These are phyloP conservation scores for Moesziomyces parantarcticus DNA, from an alignment of 1,284 basidiomycete species.

Conservation along the genomic window DNA sequence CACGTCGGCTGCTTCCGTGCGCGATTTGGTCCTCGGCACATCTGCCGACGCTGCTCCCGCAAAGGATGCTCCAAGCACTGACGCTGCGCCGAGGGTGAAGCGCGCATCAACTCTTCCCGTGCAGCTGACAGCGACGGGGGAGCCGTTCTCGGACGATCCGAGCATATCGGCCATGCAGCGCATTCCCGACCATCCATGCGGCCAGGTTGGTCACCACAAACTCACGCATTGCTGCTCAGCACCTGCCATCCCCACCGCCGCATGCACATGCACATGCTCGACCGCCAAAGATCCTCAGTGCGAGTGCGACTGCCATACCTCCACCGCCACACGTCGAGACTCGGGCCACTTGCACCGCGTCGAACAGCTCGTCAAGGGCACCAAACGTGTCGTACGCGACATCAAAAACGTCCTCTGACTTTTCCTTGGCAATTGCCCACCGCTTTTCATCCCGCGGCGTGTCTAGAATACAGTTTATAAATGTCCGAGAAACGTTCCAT, in stretches of 20 bases:
- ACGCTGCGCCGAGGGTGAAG: background rate
- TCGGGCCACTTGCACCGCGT: conserved; percentile 43
- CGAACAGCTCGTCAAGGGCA: conserved; percentile 41
- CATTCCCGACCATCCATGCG: conserved; percentile 37
- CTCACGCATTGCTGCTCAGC: conserved; percentile 28
- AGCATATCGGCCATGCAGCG: conserved; percentile 45
- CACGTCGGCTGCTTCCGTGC: conserved; percentile 7
- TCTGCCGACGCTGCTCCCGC: background rate
- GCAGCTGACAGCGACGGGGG: conserved; percentile 25
- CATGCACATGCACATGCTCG: conserved; percentile 15
- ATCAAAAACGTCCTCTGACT: conserved; percentile 44
- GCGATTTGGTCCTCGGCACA: conserved; percentile 6
- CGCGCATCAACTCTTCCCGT: conserved; percentile 18
- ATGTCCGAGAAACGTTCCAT: background rate
- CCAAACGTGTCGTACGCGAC: conserved; percentile 35
- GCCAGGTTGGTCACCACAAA: background rate
- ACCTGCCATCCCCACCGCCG: conserved; percentile 6
- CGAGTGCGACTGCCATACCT: conserved; percentile 16
- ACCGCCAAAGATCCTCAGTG: background rate
- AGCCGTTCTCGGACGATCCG: conserved; percentile 35
- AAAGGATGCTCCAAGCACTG: background rate
- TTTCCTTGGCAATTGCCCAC: too few relatives aligned
- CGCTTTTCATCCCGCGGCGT: background rate
- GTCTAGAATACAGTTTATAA: background rate
- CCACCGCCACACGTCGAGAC: conserved; percentile 5